A percentile compares a stretch with the other conserved stretches of the same genome.
Evolutionary conservation across 495 filamentous ascomycete genomes (phyloP).

Genomic region (Astrothelium macrocarpum): DNA sequence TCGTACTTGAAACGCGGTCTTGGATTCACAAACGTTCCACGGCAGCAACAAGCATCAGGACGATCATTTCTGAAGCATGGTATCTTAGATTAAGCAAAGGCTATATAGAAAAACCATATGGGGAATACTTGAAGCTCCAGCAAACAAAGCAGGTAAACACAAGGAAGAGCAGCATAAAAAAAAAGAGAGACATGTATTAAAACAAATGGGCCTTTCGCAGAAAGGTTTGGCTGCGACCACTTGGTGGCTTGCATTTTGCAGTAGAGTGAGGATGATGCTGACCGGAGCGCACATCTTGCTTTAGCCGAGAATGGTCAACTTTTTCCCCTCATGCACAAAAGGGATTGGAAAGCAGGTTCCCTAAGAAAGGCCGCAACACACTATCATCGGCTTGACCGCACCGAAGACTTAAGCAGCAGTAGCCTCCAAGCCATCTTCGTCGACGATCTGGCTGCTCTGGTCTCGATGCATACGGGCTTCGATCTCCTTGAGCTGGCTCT

Average conservation of each 20-base stretch:
- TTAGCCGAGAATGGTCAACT: not conserved
- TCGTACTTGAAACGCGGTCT: not conserved
- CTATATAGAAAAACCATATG: slow-evolving; percentile 5
- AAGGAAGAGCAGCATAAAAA: not conserved
- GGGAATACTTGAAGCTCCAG: slow-evolving; percentile 5
- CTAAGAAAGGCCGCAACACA: not conserved
- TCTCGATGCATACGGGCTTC: slow-evolving; percentile 70
- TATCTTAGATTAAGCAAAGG: slow-evolving; percentile 5
- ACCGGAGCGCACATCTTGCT: not conserved
- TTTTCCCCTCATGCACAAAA: not conserved
- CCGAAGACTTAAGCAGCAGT: not conserved
- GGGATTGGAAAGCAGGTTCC: too few relatives aligned
- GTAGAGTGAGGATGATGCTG: slow-evolving; percentile 1
- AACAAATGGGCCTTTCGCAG: slow-evolving; percentile 4
- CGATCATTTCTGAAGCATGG: not conserved
- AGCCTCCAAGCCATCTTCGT: slow-evolving; percentile 7
- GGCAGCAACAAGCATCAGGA: not conserved
- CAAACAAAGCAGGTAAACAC: not conserved
- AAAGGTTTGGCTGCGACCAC: not conserved
- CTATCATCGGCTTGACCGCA: not conserved
- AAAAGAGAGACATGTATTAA: slow-evolving; percentile 4
- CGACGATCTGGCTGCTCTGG: slow-evolving; percentile 34
- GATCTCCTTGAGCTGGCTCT: slow-evolving; percentile 96
- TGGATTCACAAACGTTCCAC: not conserved
- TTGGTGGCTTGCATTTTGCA: slow-evolving; percentile 2